Evolutionary conservation across 2,329 filamentous ascomycete species (phyloP).

Genomic region (Domatiomyces globalis): DNA sequence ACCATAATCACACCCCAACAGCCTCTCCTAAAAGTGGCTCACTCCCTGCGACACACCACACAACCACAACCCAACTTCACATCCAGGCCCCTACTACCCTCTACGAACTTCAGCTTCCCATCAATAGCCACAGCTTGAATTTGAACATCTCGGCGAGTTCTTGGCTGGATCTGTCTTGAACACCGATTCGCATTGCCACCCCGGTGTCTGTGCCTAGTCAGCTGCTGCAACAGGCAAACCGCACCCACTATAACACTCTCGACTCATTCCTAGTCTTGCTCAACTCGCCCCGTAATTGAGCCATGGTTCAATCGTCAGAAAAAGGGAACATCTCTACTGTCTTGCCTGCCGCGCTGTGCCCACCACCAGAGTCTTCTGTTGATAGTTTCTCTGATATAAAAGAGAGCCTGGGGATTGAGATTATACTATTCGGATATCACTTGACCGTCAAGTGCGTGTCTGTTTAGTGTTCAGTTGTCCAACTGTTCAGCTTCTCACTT

Average conservation of each 20-base stretch:
- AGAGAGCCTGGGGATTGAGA: not conserved
- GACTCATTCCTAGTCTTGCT: constrained; percentile 9
- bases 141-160: not conserved
- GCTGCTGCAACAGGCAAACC: not conserved
- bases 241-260: constrained; percentile 4
- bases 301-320: constrained; percentile 13
- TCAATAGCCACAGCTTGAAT: not conserved
- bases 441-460: not conserved
- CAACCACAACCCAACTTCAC: not conserved
- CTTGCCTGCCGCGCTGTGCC: constrained; percentile 10
- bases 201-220: not conserved
- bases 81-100: not conserved
- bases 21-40: not conserved
- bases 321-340: constrained; percentile 4
- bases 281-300: not conserved
- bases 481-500: not conserved
- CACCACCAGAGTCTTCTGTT: constrained; percentile 15
- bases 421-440: not conserved
- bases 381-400: not conserved
- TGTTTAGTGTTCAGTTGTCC: not conserved
- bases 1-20: not conserved
- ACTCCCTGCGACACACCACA: not conserved
- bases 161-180: not conserved
- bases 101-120: not conserved
- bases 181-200: not conserved